Conservation (phyloP, 2,329 filamentous ascomycete genomes). For the Epichloe bromicola region DNA sequence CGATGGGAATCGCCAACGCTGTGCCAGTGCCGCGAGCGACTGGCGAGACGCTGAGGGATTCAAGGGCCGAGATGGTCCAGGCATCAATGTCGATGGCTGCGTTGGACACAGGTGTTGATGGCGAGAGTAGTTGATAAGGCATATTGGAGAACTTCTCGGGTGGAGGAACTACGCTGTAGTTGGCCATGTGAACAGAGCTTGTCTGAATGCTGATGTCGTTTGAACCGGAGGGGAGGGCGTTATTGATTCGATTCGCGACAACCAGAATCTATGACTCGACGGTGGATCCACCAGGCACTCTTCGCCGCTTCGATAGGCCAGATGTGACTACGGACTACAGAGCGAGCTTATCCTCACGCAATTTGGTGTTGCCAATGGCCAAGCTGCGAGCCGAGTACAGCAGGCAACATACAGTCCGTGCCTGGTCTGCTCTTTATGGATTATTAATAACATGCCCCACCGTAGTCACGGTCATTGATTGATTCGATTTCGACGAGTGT, state of each 20-base stretch:
- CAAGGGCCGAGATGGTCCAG: constrained; percentile 49
- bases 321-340: not conserved
- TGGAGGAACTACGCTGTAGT: constrained; percentile 40
- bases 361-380: too few species aligned
- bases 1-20: constrained; percentile 63
- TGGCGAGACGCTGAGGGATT: constrained; percentile 41
- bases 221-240: too few species aligned
- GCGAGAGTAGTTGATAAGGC: constrained; percentile 10
- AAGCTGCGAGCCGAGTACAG: too few species aligned
- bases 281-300: not conserved
- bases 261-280: not conserved
- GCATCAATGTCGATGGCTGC: constrained; percentile 46
- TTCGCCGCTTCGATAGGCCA: not conserved
- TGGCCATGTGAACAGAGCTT: constrained; percentile 27
- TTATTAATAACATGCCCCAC: not conserved
- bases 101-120: constrained; percentile 14
- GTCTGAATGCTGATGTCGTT: not conserved
- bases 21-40: constrained; percentile 46
- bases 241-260: too few species aligned
- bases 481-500: not conserved
- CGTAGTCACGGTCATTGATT: not conserved
- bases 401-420: too few species aligned
- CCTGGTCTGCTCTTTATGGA: not conserved
- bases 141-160: constrained; percentile 20
- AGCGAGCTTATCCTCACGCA: too few species aligned